Conservation (phyloP, 345 rosid species). For the Citrus glauca region DNA sequence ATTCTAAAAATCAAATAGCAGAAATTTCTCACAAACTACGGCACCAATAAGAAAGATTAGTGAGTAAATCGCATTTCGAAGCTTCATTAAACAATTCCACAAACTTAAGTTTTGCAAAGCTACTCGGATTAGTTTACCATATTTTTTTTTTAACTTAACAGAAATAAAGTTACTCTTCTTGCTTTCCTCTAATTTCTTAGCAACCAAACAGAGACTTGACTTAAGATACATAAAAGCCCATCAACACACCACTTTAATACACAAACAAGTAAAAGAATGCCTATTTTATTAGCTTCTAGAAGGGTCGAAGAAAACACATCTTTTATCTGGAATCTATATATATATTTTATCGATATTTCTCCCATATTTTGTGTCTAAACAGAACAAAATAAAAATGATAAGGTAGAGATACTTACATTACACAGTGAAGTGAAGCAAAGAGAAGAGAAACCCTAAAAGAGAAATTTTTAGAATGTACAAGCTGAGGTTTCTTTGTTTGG, state of each 20-base stretch:
- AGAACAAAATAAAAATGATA: not conserved
- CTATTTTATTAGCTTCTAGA: not conserved
- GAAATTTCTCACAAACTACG: not conserved
- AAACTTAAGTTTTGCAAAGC: not conserved
- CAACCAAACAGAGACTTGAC: conserved; percentile 5
- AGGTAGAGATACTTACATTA: conserved; percentile 14
- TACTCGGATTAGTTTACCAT: not conserved
- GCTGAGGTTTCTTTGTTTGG: not conserved
- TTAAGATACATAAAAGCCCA: not conserved
- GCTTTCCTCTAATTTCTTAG: not conserved
- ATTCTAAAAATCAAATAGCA: not conserved
- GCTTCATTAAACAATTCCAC: not conserved
- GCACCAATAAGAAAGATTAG: not conserved
- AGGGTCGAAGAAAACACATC: not conserved
- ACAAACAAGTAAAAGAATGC: not conserved
- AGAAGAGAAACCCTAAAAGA: conserved; percentile 21
- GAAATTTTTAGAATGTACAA: not conserved
- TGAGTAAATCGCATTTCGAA: not conserved
- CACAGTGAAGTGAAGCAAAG: conserved; percentile 14
- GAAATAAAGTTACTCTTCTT: not conserved
- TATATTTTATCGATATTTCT: no score
- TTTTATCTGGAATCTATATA: not conserved
- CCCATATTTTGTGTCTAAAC: no score
- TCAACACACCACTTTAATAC: not conserved
- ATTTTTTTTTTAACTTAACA: not conserved